A percentile compares a stretch with the other conserved stretches of the same genome.
These are phyloP conservation scores for Ophiostoma novo-ulmi DNA, from an alignment of 2,329 filamentous ascomycete genomes.

Conservation along the genomic window DNA sequence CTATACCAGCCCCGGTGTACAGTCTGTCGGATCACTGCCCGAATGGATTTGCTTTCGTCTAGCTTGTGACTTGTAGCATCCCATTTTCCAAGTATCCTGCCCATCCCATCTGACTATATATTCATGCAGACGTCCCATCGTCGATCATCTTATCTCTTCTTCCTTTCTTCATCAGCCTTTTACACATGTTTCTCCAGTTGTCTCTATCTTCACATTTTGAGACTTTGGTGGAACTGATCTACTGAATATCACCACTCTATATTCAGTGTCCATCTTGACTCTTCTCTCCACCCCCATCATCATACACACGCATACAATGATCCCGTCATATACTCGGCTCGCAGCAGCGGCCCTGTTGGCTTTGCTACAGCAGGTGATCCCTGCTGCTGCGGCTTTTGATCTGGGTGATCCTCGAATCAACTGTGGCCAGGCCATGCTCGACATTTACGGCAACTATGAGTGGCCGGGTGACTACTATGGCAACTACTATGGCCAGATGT, in stretches of 20 bases:
- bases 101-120: background rate
- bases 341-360: background rate
- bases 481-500: conserved; percentile 20
- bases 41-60: background rate
- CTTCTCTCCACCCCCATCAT: background rate
- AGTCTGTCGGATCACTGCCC: background rate
- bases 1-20: background rate
- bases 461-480: conserved; percentile 20
- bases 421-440: conserved; percentile 16
- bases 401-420: background rate
- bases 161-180: background rate
- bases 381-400: background rate
- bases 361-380: background rate
- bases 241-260: background rate
- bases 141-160: background rate
- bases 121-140: background rate
- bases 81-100: background rate
- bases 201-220: background rate
- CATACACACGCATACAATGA: conserved; percentile 5
- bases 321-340: conserved; percentile 17
- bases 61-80: background rate
- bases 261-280: background rate
- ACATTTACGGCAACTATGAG: conserved; percentile 10
- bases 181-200: background rate
- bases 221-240: conserved; percentile 4